A percentile compares a stretch with the other conserved stretches of the same genome.
Evolutionary conservation across 2,329 filamentous ascomycete species (phyloP).

Genomic region (Venturiaceae sp.): DNA sequence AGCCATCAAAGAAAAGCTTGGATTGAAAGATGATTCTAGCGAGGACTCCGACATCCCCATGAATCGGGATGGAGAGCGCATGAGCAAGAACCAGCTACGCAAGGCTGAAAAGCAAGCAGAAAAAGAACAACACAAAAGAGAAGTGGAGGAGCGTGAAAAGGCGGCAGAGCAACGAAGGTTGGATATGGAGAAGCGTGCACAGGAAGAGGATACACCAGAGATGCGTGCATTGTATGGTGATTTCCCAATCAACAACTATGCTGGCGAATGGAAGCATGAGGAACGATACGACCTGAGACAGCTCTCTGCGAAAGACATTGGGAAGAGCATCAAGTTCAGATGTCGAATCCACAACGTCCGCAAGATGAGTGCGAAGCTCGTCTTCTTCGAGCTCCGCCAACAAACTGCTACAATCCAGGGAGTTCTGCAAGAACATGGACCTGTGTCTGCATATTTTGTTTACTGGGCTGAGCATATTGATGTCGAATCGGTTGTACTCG

Average conservation of each 20-base stretch:
- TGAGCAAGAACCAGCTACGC: constrained; percentile 39
- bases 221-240: constrained; percentile 50
- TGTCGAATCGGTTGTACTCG: constrained; percentile 66
- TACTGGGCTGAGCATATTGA: constrained; percentile 80
- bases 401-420: constrained; percentile 77
- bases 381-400: constrained; percentile 80
- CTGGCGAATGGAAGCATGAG: constrained; percentile 39
- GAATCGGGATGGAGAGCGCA: constrained; percentile 38
- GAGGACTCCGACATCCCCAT: constrained; percentile 24
- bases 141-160: constrained; percentile 31
- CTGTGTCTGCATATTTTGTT: constrained; percentile 64
- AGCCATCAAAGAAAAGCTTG: constrained; percentile 29
- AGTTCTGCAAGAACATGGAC: constrained; percentile 56
- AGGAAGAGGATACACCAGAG: constrained; percentile 45
- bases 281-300: constrained; percentile 39
- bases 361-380: constrained; percentile 70
- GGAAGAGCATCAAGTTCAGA: constrained; percentile 55
- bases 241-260: constrained; percentile 48
- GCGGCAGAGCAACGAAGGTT: constrained; percentile 37
- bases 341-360: constrained; percentile 71
- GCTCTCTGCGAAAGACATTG: constrained; percentile 42
- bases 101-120: constrained; percentile 37
- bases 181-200: constrained; percentile 37
- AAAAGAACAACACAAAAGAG: constrained; percentile 33
- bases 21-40: constrained; percentile 20